These are phyloP conservation scores for Exutisphaerella laricina DNA, from an alignment of 2,329 filamentous ascomycete genomes.

Conservation along the genomic window DNA sequence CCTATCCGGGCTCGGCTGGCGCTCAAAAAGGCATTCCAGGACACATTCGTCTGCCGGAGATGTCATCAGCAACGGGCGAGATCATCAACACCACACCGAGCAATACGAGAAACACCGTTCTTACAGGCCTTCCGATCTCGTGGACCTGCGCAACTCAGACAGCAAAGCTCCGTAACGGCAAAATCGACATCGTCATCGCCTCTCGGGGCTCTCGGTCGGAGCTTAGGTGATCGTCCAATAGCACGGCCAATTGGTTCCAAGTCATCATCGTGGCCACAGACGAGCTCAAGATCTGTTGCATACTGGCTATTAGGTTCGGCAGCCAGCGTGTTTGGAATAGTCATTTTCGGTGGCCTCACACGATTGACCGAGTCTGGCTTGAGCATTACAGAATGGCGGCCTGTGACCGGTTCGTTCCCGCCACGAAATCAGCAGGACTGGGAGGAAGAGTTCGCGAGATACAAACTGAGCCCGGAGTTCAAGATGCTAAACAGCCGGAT, in stretches of 20 bases:
- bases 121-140: slow-evolving; percentile 31
- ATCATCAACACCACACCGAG: slow-evolving; percentile 18
- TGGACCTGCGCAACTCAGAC: slow-evolving; percentile 17
- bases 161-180: slow-evolving; percentile 21
- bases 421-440: slow-evolving; percentile 74
- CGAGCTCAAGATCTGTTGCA: slow-evolving; percentile 68
- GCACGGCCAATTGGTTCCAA: slow-evolving; percentile 4
- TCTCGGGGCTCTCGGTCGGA: slow-evolving; percentile 30
- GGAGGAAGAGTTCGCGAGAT: slow-evolving; percentile 90
- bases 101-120: slow-evolving; percentile 32
- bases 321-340: slow-evolving; percentile 91
- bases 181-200: slow-evolving; percentile 25
- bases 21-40: slow-evolving; percentile 17
- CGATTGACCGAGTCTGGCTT: slow-evolving; percentile 92
- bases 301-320: slow-evolving; percentile 93
- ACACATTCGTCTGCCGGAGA: slow-evolving; percentile 30
- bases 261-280: slow-evolving; percentile 25
- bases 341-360: slow-evolving; percentile 90
- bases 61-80: slow-evolving; percentile 30
- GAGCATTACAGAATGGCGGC: slow-evolving; percentile 98
- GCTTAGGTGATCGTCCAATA: slow-evolving; percentile 18
- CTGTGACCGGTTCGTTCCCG: slow-evolving; percentile 85
- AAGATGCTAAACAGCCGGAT: slow-evolving; percentile 87
- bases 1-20: slow-evolving; percentile 21
- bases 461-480: slow-evolving; percentile 89